A percentile compares a stretch with the other conserved stretches of the same genome.
Evolutionary conservation across 305 asterid species (phyloP).

Genomic region (Euphrasia arctica): DNA sequence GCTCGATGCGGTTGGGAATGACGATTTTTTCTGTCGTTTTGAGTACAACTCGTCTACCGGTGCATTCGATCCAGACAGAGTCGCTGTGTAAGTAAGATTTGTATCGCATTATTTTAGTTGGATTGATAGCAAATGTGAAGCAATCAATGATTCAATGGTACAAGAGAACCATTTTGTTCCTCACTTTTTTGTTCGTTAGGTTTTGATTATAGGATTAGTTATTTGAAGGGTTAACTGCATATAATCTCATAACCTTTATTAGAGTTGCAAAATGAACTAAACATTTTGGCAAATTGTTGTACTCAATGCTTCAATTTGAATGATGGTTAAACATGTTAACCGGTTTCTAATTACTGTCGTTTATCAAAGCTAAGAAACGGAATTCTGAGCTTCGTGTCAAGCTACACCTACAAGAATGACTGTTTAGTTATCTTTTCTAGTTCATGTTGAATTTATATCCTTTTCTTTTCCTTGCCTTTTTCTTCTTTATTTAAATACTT

Average conservation of each 20-base stretch:
- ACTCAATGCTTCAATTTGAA: slow-evolving; percentile 13
- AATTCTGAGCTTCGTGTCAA: background rate
- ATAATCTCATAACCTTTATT: too few species aligned
- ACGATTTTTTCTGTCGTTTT: slow-evolving; percentile 87
- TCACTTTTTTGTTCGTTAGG: background rate
- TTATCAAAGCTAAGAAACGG: background rate
- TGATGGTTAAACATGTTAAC: background rate
- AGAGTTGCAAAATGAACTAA: background rate
- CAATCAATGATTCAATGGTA: background rate
- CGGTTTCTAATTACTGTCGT: background rate
- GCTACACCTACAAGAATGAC: background rate
- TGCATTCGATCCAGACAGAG: slow-evolving; percentile 84
- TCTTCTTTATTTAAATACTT: too few species aligned
- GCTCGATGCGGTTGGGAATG: slow-evolving; percentile 82
- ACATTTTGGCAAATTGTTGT: slow-evolving; percentile 1
- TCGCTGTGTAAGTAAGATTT: slow-evolving; percentile 63
- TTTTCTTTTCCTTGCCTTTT: too few species aligned
- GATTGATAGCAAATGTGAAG: slow-evolving; percentile 1
- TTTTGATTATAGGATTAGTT: background rate
- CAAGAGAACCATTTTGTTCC: background rate
- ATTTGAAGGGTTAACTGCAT: too few species aligned
- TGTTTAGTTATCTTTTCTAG: background rate
- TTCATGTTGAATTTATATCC: background rate
- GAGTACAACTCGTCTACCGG: slow-evolving; percentile 83
- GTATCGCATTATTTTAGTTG: slow-evolving; percentile 14